Percentiles rank a stretch among this genome's conserved stretches.
These are phyloP conservation scores for Bruguiera gymnorhiza DNA, from an alignment of 345 rosid species.

Conservation along the genomic window DNA sequence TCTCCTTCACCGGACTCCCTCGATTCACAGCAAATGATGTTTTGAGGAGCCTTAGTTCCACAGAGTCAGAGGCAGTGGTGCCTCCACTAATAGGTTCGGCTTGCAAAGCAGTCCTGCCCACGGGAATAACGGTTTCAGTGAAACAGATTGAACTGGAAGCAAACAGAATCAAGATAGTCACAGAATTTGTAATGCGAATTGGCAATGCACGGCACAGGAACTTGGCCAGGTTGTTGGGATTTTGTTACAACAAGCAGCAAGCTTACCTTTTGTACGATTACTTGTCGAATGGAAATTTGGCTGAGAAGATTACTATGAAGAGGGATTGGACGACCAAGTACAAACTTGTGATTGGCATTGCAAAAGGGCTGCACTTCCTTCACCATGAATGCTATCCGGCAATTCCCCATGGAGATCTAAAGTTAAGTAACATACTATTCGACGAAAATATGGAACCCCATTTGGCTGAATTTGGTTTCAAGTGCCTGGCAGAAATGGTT, in stretches of 20 bases:
- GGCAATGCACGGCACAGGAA: slow-evolving; percentile 82
- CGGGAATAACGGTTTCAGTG: slow-evolving; percentile 80
- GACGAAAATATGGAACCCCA: slow-evolving; percentile 73
- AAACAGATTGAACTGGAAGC: slow-evolving; percentile 58
- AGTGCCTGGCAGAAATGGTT: slow-evolving; percentile 40
- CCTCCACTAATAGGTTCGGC: slow-evolving; percentile 39
- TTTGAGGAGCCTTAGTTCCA: slow-evolving; percentile 56
- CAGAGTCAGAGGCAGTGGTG: slow-evolving; percentile 40
- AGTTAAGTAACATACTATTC: slow-evolving; percentile 53
- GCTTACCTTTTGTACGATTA: slow-evolving; percentile 69
- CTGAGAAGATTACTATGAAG: slow-evolving; percentile 50
- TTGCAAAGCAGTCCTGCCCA: slow-evolving; percentile 72
- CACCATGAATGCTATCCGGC: slow-evolving; percentile 89
- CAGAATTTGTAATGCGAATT: slow-evolving; percentile 45
- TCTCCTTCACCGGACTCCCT: slow-evolving; percentile 67
- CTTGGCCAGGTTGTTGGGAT: slow-evolving; percentile 74
- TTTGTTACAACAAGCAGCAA: slow-evolving; percentile 67
- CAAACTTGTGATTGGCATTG: slow-evolving; percentile 65
- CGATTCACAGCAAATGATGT: slow-evolving; percentile 71
- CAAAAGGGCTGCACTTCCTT: slow-evolving; percentile 78
- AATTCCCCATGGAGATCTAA: slow-evolving; percentile 85
- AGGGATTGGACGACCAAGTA: slow-evolving; percentile 65
- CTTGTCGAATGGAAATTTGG: slow-evolving; percentile 70
- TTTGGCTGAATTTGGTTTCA: slow-evolving; percentile 68
- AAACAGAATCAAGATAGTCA: slow-evolving; percentile 33